Percentiles rank a stretch among this genome's conserved stretches.
Conservation (phyloP, 2,329 filamentous ascomycete genomes). For the Stagonosporopsis vannaccii region DNA sequence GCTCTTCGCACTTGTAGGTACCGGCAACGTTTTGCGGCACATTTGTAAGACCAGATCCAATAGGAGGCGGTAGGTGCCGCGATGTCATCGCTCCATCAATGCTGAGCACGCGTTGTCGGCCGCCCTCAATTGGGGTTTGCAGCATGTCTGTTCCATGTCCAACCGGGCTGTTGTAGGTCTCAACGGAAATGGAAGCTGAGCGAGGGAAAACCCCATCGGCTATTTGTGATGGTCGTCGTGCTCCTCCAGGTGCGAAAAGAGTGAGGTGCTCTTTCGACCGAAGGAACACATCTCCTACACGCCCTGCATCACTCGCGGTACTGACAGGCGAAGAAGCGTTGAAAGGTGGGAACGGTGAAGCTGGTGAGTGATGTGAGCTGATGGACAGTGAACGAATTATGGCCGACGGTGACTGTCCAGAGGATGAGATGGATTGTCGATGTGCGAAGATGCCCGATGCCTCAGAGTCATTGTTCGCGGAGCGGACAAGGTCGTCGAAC, state of each 20-base stretch:
- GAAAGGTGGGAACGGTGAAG: conserved; percentile 38
- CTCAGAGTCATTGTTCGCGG: conserved; percentile 38
- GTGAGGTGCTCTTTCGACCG: conserved; percentile 38
- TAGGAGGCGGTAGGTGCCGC: conserved; percentile 43
- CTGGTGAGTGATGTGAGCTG: conserved; percentile 40
- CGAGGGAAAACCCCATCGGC: conserved; percentile 45
- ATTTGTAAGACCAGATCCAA: conserved; percentile 39
- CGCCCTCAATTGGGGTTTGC: conserved; percentile 37
- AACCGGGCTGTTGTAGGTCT: conserved; percentile 49
- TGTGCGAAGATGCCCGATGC: conserved; percentile 40
- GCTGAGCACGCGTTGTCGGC: conserved; percentile 37
- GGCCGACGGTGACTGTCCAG: conserved; percentile 46
- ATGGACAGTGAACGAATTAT: conserved; percentile 44
- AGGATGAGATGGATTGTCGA: conserved; percentile 47
- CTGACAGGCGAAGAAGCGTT: conserved; percentile 45
- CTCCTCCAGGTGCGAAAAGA: conserved; percentile 33
- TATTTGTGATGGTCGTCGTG: conserved; percentile 46
- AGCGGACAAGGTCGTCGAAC: conserved; percentile 45
- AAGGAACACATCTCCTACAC: conserved; percentile 41
- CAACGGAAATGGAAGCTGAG: conserved; percentile 39
- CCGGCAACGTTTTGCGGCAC: conserved; percentile 39
- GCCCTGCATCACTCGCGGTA: conserved; percentile 35
- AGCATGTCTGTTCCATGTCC: conserved; percentile 42
- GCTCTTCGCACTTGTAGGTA: conserved; percentile 61
- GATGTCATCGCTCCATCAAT: conserved; percentile 40